These are phyloP conservation scores for Xylariomycetidae sp. DNA, from an alignment of 2,329 filamentous ascomycete genomes.

Conservation along the genomic window DNA sequence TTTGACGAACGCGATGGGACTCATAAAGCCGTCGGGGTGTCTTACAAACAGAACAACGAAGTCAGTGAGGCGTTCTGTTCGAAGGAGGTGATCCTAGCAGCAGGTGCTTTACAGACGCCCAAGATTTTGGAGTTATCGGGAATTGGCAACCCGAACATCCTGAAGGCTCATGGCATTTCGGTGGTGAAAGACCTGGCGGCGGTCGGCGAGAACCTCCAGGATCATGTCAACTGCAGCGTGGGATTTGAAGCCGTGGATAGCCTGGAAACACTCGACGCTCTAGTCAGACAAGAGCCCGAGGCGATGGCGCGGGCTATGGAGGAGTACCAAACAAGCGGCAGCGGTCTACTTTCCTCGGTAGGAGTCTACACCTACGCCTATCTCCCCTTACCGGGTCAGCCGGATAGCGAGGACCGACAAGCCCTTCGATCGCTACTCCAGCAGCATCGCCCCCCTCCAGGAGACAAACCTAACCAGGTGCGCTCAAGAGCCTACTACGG, in stretches of 20 bases:
- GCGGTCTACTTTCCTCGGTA: slow-evolving; percentile 9
- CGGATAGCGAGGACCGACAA: slow-evolving; percentile 1
- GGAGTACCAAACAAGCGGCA: slow-evolving; percentile 4
- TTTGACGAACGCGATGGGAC: slow-evolving; percentile 9
- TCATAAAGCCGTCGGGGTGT: no score
- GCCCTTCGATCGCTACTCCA: slow-evolving; percentile 5
- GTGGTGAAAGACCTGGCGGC: slow-evolving; percentile 10
- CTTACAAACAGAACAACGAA: slow-evolving; percentile 6
- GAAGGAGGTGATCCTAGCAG: slow-evolving; percentile 18
- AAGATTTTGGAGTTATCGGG: slow-evolving; percentile 37
- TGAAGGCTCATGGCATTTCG: slow-evolving; percentile 5
- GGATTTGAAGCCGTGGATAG: slow-evolving; percentile 7
- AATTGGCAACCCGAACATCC: slow-evolving; percentile 12
- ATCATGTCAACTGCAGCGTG: slow-evolving; percentile 13
- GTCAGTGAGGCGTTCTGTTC: slow-evolving; percentile 2
- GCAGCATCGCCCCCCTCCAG: neutral
- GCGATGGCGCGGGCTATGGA: slow-evolving; percentile 8
- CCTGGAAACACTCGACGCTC: slow-evolving; percentile 13
- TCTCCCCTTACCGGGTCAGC: slow-evolving; percentile 7
- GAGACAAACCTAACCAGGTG: neutral
- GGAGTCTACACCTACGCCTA: slow-evolving; percentile 14
- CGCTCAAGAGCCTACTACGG: slow-evolving; percentile 6
- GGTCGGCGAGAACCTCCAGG: slow-evolving; percentile 21
- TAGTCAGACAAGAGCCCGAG: slow-evolving; percentile 9
- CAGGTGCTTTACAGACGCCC: slow-evolving; percentile 13